phyloP scores from a whole-genome alignment of 768 basidiomycete genomes.

The Xerocomus potaroensis region DNA sequence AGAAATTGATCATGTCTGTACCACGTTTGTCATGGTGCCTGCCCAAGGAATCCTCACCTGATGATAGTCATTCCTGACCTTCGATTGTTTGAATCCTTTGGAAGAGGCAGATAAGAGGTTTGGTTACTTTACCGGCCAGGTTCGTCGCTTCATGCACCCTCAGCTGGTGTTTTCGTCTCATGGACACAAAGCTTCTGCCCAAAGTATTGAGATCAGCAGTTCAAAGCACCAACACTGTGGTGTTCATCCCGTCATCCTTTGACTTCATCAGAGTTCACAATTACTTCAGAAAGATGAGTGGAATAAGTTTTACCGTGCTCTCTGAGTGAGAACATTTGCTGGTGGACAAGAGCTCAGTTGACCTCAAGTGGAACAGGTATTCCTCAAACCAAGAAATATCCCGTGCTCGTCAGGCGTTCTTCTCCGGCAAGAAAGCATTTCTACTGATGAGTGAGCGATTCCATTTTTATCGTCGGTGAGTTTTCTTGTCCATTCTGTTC shows the following conservation, averaged over 20 bases:
- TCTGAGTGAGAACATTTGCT: constrained; percentile 64
- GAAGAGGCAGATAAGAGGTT: constrained; percentile 88
- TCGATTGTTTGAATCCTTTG: constrained; percentile 64
- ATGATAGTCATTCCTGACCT: constrained; percentile 62
- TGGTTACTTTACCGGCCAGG: constrained; percentile 82
- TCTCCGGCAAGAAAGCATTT: constrained; percentile 81
- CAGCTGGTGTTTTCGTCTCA: background rate
- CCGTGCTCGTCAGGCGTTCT: constrained; percentile 89
- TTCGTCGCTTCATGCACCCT: constrained; percentile 24
- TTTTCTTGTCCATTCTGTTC: constrained; percentile 2
- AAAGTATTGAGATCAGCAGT: constrained; percentile 87
- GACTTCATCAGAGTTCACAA: constrained; percentile 93
- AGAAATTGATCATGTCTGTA: constrained; percentile 74
- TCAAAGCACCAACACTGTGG: constrained; percentile 79
- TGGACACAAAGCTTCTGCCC: constrained; percentile 64
- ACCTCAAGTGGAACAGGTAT: constrained; percentile 49
- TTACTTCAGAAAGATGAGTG: constrained; percentile 68
- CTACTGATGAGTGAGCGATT: constrained; percentile 94
- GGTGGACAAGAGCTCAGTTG: too few species aligned
- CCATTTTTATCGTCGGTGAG: constrained; percentile 89
- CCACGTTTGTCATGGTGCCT: background rate
- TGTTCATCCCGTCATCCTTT: constrained; percentile 93
- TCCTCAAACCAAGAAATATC: constrained; percentile 93
- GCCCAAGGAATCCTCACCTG: background rate
- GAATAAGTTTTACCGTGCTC: constrained; percentile 73